Evolutionary conservation across 352 stramenopile species (phyloP), one percentile per base, ranked within the genome.

Genomic region (Phytophthora pinifolia): DNA sequence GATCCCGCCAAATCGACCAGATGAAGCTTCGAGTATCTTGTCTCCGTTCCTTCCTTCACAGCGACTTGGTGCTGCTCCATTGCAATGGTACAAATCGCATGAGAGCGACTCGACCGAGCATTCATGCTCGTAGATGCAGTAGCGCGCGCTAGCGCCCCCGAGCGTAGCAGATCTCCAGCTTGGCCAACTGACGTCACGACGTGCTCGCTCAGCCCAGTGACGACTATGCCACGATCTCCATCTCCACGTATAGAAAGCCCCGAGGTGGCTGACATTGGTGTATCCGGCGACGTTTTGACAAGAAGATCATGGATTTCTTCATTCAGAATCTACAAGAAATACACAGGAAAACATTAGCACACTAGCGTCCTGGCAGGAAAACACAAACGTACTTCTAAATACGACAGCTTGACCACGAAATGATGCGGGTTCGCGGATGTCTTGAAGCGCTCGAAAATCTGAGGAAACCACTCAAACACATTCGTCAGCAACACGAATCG

Each of bases 291-390:
- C 29, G 48, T 15, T 8, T 57, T 27, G 9, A 62, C 74, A 8
- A 99, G 74, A 22, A 99, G 75, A 70, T 99, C 96, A 10, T 82
- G 74, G 46, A 99, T 88, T 59, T 98, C 90, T 82, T 99, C 96
- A 46, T 99, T 99, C 56, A 99, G 95, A 36, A 99, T 96, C 88
- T 98, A 74, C 18, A 32, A 22, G 6, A 10, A 15, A 42, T 2
- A 44, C n/a, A 38, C 4, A 6, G 4, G 22, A 27, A 27, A 27
- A 27, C 46, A 18, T 44, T 17, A 53, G 22, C 2, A 20, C 5
- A 36, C 33, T 6, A 39, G 13, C 12, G 37, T 45, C 15, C 15
- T 34, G 14, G 6, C 14, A 54, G 5, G 32, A 18, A 7, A 42
- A 36, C 15, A 27, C 18, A 47, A 15, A 46, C 44, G 17, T 32